A percentile compares a stretch with the other conserved stretches of the same genome.
phyloP scores from a whole-genome alignment of 1,284 basidiomycete species.

The Vanrija pseudolonga region DNA sequence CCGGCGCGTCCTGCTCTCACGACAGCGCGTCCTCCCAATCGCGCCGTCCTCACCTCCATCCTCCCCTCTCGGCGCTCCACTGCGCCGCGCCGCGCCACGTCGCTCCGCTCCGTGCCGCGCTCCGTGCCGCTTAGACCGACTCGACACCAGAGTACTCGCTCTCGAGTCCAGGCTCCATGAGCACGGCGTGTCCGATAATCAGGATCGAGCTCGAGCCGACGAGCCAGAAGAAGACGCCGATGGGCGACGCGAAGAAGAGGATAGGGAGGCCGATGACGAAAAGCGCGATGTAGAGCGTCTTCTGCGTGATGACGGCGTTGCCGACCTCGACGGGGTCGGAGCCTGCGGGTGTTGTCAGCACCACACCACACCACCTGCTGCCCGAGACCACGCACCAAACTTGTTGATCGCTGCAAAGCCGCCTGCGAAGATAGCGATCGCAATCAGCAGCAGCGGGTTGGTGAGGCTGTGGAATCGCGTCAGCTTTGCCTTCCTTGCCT shows the following conservation, averaged over 20 bases:
- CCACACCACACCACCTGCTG: too few species aligned
- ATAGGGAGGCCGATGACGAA: constrained; percentile 31
- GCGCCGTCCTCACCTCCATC: too few species aligned
- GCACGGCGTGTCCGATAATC: constrained; percentile 52
- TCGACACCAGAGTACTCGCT: constrained; percentile 11
- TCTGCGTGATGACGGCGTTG: constrained; percentile 48
- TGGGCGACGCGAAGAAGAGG: constrained; percentile 28
- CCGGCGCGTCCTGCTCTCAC: too few species aligned
- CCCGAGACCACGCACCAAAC: constrained; percentile 78
- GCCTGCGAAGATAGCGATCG: constrained; percentile 77
- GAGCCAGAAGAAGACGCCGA: constrained; percentile 35
- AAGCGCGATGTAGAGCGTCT: constrained; percentile 59
- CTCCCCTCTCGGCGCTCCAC: too few species aligned
- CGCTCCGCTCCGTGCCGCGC: not conserved
- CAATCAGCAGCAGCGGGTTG: constrained; percentile 71
- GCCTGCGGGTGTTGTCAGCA: not conserved
- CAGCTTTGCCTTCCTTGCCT: too few species aligned
- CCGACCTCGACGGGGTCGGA: constrained; percentile 47
- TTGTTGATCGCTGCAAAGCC: constrained; percentile 83
- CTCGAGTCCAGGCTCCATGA: constrained; percentile 53
- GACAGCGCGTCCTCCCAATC: too few species aligned
- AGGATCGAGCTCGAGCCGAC: constrained; percentile 36
- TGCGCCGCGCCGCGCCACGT: too few species aligned
- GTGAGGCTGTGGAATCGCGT: constrained; percentile 53
- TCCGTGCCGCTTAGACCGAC: not conserved